Evolutionary conservation across 345 rosid species (phyloP).

Genomic region (Turritis glabra): DNA sequence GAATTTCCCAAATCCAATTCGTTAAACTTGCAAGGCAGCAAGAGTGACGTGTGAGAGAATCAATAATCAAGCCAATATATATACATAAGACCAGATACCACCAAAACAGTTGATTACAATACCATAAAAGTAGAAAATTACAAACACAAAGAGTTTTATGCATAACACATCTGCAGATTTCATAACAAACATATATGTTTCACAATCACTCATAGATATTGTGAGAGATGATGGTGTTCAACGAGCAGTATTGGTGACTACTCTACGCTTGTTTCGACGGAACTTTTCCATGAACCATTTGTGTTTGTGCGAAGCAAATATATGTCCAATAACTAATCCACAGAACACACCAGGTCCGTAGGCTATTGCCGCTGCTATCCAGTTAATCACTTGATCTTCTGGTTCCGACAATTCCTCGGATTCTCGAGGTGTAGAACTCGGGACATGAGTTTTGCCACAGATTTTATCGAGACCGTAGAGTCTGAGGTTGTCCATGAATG

Average conservation of each 20-base stretch:
- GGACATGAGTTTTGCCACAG: background rate
- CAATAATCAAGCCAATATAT: too few species aligned
- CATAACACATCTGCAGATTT: background rate
- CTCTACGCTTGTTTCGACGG: background rate
- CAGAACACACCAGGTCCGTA: background rate
- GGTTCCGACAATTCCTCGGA: background rate
- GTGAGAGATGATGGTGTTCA: background rate
- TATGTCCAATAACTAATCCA: constrained; percentile 7
- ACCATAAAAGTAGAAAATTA: background rate
- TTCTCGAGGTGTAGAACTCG: background rate
- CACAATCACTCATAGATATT: too few species aligned
- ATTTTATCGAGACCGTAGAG: background rate
- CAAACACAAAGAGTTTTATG: background rate
- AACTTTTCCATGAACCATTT: constrained; percentile 2
- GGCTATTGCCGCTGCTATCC: constrained; percentile 14
- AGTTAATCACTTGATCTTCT: constrained; percentile 1
- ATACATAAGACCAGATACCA: too few species aligned
- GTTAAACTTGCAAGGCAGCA: too few species aligned
- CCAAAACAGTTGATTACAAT: background rate
- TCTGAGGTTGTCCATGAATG: background rate
- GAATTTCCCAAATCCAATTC: too few species aligned
- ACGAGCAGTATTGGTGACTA: background rate
- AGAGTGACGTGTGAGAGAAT: too few species aligned
- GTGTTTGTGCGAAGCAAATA: background rate
- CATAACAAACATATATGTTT: background rate